Evolutionary conservation across 768 basidiomycete genomes (phyloP), one percentile per base, ranked within the genome.

Genomic region (Leucogyrophana mollusca): DNA sequence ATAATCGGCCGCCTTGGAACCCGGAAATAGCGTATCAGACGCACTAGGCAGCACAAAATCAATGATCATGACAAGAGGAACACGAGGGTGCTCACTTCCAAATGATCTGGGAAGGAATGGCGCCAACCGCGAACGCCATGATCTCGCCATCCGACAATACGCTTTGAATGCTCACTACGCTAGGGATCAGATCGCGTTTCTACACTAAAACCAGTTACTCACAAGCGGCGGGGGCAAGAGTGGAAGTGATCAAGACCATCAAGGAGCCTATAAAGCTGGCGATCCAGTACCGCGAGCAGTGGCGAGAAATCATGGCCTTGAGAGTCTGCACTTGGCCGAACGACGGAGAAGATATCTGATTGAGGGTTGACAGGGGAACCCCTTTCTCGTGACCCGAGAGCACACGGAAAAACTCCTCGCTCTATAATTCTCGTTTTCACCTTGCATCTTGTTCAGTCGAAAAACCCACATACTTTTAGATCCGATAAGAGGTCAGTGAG

Each of bases 211-310:
- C 34, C 10, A 33, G 10, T 17, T 21, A 63, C 61, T 41, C 23
- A 65, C 63, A 14, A 17, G 54, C 37, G 42, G 57, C 61, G 0
- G 62, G 62, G 30, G 62, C 59, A 1, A 64, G 47, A 3, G 51
- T 54, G 27, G 51, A 34, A 14, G 49, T 45, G n/a, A 54, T 38
- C 53, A 54, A 53, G 10, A 49, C 22, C 34, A 65, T 44, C n/a
- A 62, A 33, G 3, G 50, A 53, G n/a, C 55, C 48, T 8, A 56
- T 8, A 14, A 52, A 36, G 16, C 52, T 54, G 13, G 58, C 40
- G 25, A 50, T 35, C 45, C 57, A 59, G 40, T 64, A 53, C 4
- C 49, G 55, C 3, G 62, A 61, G 18, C 59, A 63, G 9, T 25
- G 38, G 3, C 40, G 46, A 11, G 25, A 52, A 52, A 57, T 51